These are phyloP conservation scores for Adenanthera pavonina DNA, from an alignment of 306 rosid genomes.

Conservation along the genomic window DNA sequence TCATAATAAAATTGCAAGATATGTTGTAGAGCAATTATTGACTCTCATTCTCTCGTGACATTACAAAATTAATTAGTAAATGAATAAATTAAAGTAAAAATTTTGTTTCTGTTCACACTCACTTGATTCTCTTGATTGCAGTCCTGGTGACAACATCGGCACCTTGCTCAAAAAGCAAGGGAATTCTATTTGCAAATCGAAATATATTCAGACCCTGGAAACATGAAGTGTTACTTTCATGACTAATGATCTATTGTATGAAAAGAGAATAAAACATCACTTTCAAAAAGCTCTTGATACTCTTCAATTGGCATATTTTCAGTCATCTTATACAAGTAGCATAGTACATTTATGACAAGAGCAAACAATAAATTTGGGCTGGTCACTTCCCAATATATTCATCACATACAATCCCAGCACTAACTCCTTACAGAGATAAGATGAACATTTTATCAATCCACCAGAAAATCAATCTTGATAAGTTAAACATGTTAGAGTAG, in stretches of 20 bases:
- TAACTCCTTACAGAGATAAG: background rate
- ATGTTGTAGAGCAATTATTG: background rate
- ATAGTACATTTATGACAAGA: background rate
- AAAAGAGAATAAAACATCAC: slow-evolving; percentile 36
- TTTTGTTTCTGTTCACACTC: slow-evolving; percentile 35
- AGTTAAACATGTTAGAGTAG: slow-evolving; percentile 11
- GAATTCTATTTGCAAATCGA: slow-evolving; percentile 97
- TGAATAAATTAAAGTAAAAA: background rate
- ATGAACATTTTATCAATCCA: slow-evolving; percentile 5
- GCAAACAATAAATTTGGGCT: background rate
- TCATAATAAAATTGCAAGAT: background rate
- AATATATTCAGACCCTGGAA: slow-evolving; percentile 91
- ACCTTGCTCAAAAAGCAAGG: slow-evolving; percentile 99
- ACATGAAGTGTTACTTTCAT: slow-evolving; percentile 34
- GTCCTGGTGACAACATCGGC: slow-evolving; percentile 98
- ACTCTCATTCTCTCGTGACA: slow-evolving; percentile 5
- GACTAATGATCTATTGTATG: slow-evolving; percentile 26
- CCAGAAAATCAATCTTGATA: slow-evolving; percentile 24
- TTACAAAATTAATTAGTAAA: slow-evolving; percentile 16
- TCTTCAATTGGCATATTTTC: background rate
- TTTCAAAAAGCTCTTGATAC: slow-evolving; percentile 36
- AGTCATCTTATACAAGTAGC: background rate
- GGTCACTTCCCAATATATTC: background rate
- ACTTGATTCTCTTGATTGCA: slow-evolving; percentile 94
- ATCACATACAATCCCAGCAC: slow-evolving; percentile 5